Base-by-base conservation (phyloP, 768 basidiomycete species). In the Kwoniella botswanensis region DNA sequence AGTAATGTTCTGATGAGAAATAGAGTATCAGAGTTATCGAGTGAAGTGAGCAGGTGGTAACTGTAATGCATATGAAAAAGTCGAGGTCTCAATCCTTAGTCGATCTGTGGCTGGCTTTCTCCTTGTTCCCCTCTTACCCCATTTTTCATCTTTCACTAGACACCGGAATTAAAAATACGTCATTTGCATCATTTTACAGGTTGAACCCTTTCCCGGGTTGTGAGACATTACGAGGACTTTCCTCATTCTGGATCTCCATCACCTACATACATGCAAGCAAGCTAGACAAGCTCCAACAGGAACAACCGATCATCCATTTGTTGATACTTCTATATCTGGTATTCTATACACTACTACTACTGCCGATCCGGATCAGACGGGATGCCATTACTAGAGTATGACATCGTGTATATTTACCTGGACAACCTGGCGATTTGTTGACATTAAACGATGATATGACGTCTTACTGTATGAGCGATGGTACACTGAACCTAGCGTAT, bases 21-120 rank as follows among this genome's bases (percentile, higher is more conserved):
- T 54, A 55, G 42, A 29, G 53, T 35, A 60, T 35, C 26, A 13
- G 50, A 54, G 15, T 43, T 43, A 44, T 17, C 41, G 6, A n/a
- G 42, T 43, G 41, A 18, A 42, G 41, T 43, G 29, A 61, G 59
- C n/a, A 44, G n/a, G 57, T 26, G 22, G 57, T 58, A 17, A 17
- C 13, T 52, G 50, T 5, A 55, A 22, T 18, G 21, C 22, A 58
- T 10, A 58, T 12, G 10, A 4, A 55, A 55, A 55, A 55, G 54
- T 55, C 54, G 4, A 55, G 54, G 11, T n/a, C n/a, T 52, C 12
- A 21, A 52, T 52, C 50, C 50, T 52, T 41, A 54, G 63, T 64
- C 63, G 63, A 64, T 56, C 55, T 65, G 64, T 65, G 64, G 64
- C 64, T 65, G 64, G 64, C 46, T 42, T 43, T 21, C 15, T 9